These are phyloP conservation scores for Annulohypoxylon stygium DNA, from an alignment of 495 filamentous ascomycete species.

Conservation along the genomic window DNA sequence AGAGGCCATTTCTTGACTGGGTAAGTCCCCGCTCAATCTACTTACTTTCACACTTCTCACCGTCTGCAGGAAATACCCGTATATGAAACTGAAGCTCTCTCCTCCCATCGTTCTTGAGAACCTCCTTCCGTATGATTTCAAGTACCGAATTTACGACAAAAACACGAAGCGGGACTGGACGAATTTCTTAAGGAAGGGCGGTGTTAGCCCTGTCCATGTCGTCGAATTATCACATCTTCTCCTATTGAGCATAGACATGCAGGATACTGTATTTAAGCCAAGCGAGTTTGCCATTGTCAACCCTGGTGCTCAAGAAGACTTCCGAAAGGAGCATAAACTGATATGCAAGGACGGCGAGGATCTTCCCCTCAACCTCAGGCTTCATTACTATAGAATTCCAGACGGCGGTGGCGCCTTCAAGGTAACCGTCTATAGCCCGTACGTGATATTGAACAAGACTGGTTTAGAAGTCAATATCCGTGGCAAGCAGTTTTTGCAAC, in stretches of 20 bases:
- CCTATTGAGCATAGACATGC: slow-evolving; percentile 91
- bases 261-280: slow-evolving; percentile 92
- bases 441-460: slow-evolving; percentile 94
- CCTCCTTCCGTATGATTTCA: slow-evolving; percentile 96
- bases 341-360: slow-evolving; percentile 85
- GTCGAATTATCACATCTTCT: slow-evolving; percentile 95
- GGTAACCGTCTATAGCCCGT: slow-evolving; percentile 91
- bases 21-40: slow-evolving; percentile 54
- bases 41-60: slow-evolving; percentile 45
- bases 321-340: slow-evolving; percentile 83
- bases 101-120: slow-evolving; percentile 96
- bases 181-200: slow-evolving; percentile 95
- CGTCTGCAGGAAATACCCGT: slow-evolving; percentile 79
- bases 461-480: slow-evolving; percentile 89
- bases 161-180: slow-evolving; percentile 99
- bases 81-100: slow-evolving; percentile 91
- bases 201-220: slow-evolving; percentile 95
- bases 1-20: slow-evolving; percentile 82
- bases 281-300: slow-evolving; percentile 99
- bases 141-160: slow-evolving; percentile 98
- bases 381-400: slow-evolving; percentile 94
- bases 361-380: slow-evolving; percentile 79
- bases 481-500: slow-evolving; percentile 86
- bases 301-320: slow-evolving; percentile 87
- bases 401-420: slow-evolving; percentile 97